Evolutionary conservation across 345 rosid species (phyloP), one percentile per base, ranked within the genome.

Genomic region (Sapria himalayana): DNA sequence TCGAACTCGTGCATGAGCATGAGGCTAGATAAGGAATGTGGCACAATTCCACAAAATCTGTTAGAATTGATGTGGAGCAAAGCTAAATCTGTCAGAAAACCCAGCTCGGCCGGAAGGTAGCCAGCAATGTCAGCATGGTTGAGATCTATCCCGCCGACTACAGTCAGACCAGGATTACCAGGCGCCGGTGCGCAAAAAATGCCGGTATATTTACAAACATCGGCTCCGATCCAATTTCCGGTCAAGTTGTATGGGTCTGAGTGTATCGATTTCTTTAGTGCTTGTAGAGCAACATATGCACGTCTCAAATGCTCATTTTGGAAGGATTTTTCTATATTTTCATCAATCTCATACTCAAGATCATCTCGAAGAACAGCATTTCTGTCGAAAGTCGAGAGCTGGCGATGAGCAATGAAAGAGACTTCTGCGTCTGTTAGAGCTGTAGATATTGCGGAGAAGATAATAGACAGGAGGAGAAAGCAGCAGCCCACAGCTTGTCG

Each of bases 111-210:
- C 0, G 96, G 93, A 33, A 85, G 60, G 55, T 72, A 69, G 3
- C 82, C 96, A 0, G 93, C 96, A 11, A 85, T 74, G 58, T 85
- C 96, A 2, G 79, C 91, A 4, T 61, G 59, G 25, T 85, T 85
- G 7, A 85, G 57, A 47, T 85, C 96, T 3, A 85, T 25, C 0
- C 93, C 85, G 0, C 78, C 82, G 0, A 85, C 85, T 3, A 74
- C 82, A 1, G 11, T 63, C 25, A 63, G 3, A 0, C 17, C 67
- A 4, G 74, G 54, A 37, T 77, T 74, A 33, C 80, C 96, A 0
- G 63, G 54, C 14, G 85, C 85, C 0, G 64, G 61, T 1, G 82
- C 68, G 9, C 96, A 85, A 12, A 70, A 77, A 23, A 85, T 80
- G 2, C 96, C 93, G 0, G 22, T 80, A 41, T 85, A 85, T 0